Evolutionary conservation across 1,139 yeast genomes (phyloP), one percentile per base, ranked within the genome.

Genomic region (Suhomyces ambrosiae): DNA sequence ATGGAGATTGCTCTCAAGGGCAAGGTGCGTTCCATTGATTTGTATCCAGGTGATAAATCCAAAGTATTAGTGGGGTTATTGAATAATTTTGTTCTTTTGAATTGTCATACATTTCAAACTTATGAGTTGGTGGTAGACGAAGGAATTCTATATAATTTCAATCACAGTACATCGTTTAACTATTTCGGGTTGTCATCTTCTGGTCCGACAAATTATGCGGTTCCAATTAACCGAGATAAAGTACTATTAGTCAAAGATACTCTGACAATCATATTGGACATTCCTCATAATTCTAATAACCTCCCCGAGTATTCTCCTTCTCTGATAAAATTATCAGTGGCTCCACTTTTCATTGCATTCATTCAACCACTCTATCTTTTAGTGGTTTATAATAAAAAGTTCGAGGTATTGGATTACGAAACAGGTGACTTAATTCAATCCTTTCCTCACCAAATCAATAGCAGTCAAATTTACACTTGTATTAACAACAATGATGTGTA

Each of bases 301-400:
- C 10, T 9, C 11, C 35, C 35, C 4, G 28, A 38, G 3, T 49
- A 63, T 11, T 37, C 38, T 4, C 52, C 54, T 5, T 54, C 63
- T 11, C 54, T 49, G 7, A 49, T 63, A 1, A 59, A 58, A 30
- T 52, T 72, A 38, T 37, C 50, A 3, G 45, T 59, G 2, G 48
- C 61, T 9, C 77, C 75, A 3, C 45, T 51, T 11, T 53, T 47
- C 24, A 57, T 71, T 3, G 50, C 63, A 7, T 61, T 58, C 30
- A 55, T 76, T 33, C 52, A 60, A 28, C 85, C 86, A 1, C 51
- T 62, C 1, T 80, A 79, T 46, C 44, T 79, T 10, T 45, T 78
- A n/a, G 47, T 65, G 1, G 50, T 70, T 2, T 65, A 65, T 33
- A 52, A 60, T 27, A 71, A 71, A 38, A 65, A 59, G 33, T 48